Evolutionary conservation across 192 early-diverging fungal species (phyloP), one percentile per base, ranked within the genome.

Genomic region (Coemansia sp.): DNA sequence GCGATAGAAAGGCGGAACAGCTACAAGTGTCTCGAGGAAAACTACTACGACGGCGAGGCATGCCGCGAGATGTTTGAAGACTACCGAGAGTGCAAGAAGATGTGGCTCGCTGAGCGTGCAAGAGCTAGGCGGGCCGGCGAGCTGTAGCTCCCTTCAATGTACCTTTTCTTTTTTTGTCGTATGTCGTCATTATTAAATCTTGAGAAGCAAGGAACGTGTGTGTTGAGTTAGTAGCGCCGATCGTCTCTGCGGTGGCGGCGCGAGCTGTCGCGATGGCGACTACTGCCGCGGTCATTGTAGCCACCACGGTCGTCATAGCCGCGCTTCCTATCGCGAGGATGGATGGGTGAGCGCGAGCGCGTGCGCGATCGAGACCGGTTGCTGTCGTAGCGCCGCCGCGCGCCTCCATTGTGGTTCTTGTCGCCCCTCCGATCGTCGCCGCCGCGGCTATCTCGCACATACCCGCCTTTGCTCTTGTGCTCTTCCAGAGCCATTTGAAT

Each of bases 401-500:
- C 73, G 5, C 59, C 45, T 14, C 72, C 47, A 27, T 62, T 45
- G 27, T 49, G 36, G 17, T 70, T n/a, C n/a, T n/a, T 56, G 17
- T 71, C 65, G 47, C 70, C 64, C 2, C 25, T 29, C 40, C 68
- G 60, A 32, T 71, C 69, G 51, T 45, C 51, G 31, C 49, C 65
- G 9, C 56, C 53, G 11, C 40, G 42, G n/a, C 15, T 67, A n/a
- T 46, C 67, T 1, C 64, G 60, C 27, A 58, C 41, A 20, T 41
- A 12, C 0, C 62, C 65, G 25, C 57, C 61, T 5, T 39, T 60
- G n/a, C 66, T 57, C 51, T 86, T 85, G 67, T 80, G 83, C 60
- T 92, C 88, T 65, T 92, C 88, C 42, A 90, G 79, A 15, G 92
- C 89, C 53, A 89, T 86, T 54, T 91, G 86, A 43, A 94, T 92